Evolutionary conservation across 352 stramenopile genomes (phyloP), one percentile per base, ranked within the genome.

Genomic region (Globisporangium carolinianum): DNA sequence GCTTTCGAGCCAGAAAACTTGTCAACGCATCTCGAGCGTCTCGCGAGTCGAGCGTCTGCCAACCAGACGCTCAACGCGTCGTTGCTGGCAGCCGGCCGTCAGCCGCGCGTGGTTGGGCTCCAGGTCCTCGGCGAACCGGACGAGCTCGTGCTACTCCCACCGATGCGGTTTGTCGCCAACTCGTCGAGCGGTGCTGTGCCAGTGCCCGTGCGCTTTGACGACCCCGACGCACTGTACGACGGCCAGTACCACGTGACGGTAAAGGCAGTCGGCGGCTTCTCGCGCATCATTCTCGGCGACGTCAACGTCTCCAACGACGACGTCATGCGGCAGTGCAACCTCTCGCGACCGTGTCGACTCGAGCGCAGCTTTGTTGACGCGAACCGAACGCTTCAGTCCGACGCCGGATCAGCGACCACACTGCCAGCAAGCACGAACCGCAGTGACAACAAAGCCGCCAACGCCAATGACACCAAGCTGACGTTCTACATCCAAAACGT

Each of bases 81-180:
- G 8, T 38, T 66, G 8, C 55, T 48, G 0, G 55, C 58, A 8
- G 53, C 72, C 24, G 56, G 58, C 0, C 55, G 39, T 10, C 24
- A 56, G 14, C 7, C 60, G 8, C 70, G 75, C n/a, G 66, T 66
- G 48, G 51, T 91, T n/a, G 55, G 71, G 36, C 50, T 91, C 11
- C 65, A 75, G n/a, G 77, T 89, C n/a, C 35, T 74, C 0, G 84
- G 75, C 42, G 59, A 69, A 8, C 70, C 71, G 1, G 79, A 89
- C 45, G 51, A 61, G 11, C 38, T 91, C 8, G 24, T 66, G 36
- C 58, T 89, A 14, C 39, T 88, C 4, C 75, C 79, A 12, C 82
- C 79, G 0, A 74, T 65, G 17, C 36, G 58, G 4, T 78, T 83
- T 14, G 60, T 54, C 4, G 58, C 69, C 11, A 75, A 72, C n/a